These are phyloP conservation scores for Pyrrhoderma lamaoense DNA, from an alignment of 1,284 basidiomycete genomes.

Conservation along the genomic window DNA sequence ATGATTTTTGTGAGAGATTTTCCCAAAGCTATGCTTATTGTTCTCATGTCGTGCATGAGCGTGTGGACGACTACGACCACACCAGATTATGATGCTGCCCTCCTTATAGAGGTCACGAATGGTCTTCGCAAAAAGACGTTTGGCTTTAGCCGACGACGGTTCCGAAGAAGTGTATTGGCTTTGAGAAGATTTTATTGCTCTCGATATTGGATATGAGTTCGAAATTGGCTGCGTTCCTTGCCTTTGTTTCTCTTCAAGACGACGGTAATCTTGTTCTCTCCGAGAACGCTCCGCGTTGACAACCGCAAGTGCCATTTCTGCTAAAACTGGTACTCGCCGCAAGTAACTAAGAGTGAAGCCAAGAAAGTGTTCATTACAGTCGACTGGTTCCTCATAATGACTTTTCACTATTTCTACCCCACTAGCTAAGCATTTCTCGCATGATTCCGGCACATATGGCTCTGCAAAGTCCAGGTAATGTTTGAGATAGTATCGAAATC, in stretches of 20 bases:
- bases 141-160: constrained; percentile 36
- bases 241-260: constrained; percentile 12
- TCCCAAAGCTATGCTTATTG: constrained; percentile 14
- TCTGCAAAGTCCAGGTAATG: constrained; percentile 56
- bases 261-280: constrained; percentile 35
- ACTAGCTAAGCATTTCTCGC: not conserved
- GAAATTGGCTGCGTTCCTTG: not conserved
- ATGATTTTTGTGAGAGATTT: not conserved
- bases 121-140: constrained; percentile 55
- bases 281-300: constrained; percentile 50
- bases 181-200: constrained; percentile 9
- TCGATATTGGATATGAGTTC: not conserved
- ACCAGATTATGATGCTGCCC: constrained; percentile 61
- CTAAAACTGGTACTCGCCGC: constrained; percentile 63
- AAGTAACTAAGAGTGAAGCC: constrained; percentile 68
- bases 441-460: constrained; percentile 17
- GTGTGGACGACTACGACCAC: constrained; percentile 36
- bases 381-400: constrained; percentile 16
- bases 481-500: constrained; percentile 66
- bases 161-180: constrained; percentile 21
- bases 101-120: constrained; percentile 56
- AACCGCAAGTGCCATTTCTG: constrained; percentile 51
- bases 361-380: not conserved
- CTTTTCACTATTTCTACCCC: constrained; percentile 1
- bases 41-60: constrained; percentile 14